A percentile compares a stretch with the other conserved stretches of the same genome.
These are phyloP conservation scores for Cladophialophora exuberans DNA, from an alignment of 2,329 filamentous ascomycete species.

Conservation along the genomic window DNA sequence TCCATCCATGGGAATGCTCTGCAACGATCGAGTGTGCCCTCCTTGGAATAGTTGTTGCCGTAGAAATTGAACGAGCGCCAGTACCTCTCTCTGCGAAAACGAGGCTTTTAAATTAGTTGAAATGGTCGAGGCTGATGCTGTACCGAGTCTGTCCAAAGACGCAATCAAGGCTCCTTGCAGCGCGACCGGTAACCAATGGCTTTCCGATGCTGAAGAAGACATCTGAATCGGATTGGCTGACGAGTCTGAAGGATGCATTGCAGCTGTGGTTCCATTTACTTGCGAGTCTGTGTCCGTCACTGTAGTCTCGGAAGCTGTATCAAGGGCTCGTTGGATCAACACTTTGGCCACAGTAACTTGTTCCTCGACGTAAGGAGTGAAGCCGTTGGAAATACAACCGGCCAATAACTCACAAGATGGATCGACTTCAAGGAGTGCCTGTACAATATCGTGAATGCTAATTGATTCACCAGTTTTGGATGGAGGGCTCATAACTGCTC, in stretches of 20 bases:
- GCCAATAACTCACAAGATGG: conserved; percentile 43
- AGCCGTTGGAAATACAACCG: conserved; percentile 41
- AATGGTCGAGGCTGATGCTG: conserved; percentile 13
- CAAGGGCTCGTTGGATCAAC: conserved; percentile 44
- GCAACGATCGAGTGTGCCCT: conserved; percentile 30
- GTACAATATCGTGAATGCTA: conserved; percentile 35
- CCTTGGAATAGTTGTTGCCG: conserved; percentile 34
- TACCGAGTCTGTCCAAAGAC: conserved; percentile 23
- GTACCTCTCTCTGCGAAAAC: conserved; percentile 24
- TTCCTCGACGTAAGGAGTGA: conserved; percentile 43
- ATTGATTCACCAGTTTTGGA: conserved; percentile 33
- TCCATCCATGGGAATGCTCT: conserved; percentile 5
- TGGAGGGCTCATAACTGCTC: conserved; percentile 41
- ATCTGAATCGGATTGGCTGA: conserved; percentile 20
- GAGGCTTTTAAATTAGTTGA: conserved; percentile 23
- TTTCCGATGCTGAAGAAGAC: conserved; percentile 9
- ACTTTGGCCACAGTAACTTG: conserved; percentile 44
- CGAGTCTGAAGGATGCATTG: conserved; percentile 23
- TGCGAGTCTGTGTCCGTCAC: neutral
- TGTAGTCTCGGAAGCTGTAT: conserved; percentile 35
- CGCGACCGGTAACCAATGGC: conserved; percentile 16
- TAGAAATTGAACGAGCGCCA: conserved; percentile 36
- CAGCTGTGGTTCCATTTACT: neutral
- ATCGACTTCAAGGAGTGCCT: conserved; percentile 45
- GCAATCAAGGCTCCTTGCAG: conserved; percentile 23